phyloP scores from a whole-genome alignment of 176 grass and related monocot species.

The Hordeum vulgare region DNA sequence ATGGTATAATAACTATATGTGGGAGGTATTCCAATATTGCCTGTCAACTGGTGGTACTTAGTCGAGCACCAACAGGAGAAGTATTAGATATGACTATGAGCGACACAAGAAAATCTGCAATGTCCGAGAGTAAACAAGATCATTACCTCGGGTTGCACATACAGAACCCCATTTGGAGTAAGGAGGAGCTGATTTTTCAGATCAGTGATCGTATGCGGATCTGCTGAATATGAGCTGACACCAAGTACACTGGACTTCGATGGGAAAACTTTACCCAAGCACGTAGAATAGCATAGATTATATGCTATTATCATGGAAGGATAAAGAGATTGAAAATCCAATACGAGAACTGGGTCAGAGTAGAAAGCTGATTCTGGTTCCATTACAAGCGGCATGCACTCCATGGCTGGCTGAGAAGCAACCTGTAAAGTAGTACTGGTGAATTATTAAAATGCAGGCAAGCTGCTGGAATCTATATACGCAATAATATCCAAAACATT shows the following conservation, averaged over 20 bases:
- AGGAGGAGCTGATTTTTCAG: slow-evolving; percentile 63
- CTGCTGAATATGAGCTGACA: slow-evolving; percentile 75
- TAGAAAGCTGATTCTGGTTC: slow-evolving; percentile 97
- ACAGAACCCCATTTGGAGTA: slow-evolving; percentile 83
- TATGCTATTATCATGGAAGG: slow-evolving; percentile 99
- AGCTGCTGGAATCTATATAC: neutral
- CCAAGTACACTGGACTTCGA: slow-evolving; percentile 82
- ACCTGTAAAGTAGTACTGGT: slow-evolving; percentile 55
- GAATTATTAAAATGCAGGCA: slow-evolving; percentile 20
- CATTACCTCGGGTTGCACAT: slow-evolving; percentile 79
- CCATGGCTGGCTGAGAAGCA: slow-evolving; percentile 96
- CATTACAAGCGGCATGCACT: slow-evolving; percentile 97
- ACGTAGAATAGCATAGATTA: slow-evolving; percentile 91
- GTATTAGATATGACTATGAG: neutral
- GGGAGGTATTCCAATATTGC: neutral
- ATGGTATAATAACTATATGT: neutral
- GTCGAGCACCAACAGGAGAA: neutral
- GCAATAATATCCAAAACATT: neutral
- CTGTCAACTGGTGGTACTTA: neutral
- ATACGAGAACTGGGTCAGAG: slow-evolving; percentile 81
- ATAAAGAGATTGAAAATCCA: slow-evolving; percentile 99
- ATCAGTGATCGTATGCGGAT: slow-evolving; percentile 42
- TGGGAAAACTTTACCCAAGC: slow-evolving; percentile 92
- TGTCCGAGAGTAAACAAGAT: neutral
- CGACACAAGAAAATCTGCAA: neutral